Evolutionary conservation across 495 filamentous ascomycete genomes (phyloP).

Genomic region (Neurospora terricola): DNA sequence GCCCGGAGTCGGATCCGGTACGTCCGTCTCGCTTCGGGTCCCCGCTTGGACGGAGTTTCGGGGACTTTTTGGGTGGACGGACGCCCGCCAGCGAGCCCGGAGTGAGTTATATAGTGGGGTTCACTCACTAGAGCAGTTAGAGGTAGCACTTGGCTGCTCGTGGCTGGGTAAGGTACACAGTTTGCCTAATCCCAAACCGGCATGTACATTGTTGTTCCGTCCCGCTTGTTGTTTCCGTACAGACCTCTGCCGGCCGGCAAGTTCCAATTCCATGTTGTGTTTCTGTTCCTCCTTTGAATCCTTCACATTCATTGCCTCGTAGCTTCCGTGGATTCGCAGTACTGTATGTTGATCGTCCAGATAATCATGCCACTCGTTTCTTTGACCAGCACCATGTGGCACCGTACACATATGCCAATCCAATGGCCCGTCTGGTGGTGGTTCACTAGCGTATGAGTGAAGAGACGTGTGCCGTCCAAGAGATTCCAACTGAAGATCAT

Average conservation of each 20-base stretch:
- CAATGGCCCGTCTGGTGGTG: not conserved
- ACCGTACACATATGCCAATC: not conserved
- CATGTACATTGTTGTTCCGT: not conserved
- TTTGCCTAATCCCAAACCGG: not conserved
- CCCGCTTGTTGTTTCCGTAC: not conserved
- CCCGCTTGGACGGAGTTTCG: not conserved
- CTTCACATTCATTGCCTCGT: not conserved
- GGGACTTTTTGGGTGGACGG: not conserved
- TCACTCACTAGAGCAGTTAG: not conserved
- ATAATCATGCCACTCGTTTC: not conserved
- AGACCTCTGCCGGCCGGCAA: not conserved
- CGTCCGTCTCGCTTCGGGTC: not conserved
- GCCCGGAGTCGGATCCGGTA: not conserved
- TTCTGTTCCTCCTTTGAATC: not conserved
- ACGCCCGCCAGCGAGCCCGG: not conserved
- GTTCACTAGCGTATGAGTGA: not conserved
- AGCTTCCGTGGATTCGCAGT: not conserved
- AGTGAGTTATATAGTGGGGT: not conserved
- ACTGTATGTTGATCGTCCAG: not conserved
- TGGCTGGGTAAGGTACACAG: not conserved
- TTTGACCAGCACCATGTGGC: not conserved
- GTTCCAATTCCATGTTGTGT: not conserved
- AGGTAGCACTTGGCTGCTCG: not conserved
- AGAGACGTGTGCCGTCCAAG: not conserved
- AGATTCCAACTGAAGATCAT: not conserved